Evolutionary conservation across 306 rosid genomes (phyloP), one percentile per base, ranked within the genome.

Genomic region (Quercus robur): DNA sequence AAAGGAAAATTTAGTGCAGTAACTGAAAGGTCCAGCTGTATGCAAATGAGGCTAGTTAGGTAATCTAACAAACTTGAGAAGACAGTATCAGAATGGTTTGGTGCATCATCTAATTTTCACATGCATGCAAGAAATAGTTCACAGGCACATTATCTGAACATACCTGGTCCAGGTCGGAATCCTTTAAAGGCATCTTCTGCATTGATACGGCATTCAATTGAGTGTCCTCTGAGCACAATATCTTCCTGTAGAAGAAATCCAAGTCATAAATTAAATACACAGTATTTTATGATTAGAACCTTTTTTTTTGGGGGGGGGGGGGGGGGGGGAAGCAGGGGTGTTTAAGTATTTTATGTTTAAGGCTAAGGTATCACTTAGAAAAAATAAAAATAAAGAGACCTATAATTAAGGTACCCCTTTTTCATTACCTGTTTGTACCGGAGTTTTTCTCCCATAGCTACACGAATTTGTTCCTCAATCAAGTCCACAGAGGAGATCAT

Each of bases 161-260:
- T 81, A 95, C 99, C 99, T 86, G 99, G 98, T 69, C 99, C 99
- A 71, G 96, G 96, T 79, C 98, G 97, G 84, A 95, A 95, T 78
- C 93, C 93, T 89, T 93, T 91, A 76, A 95, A 95, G 78, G 99
- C 97, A 76, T 93, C 99, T 89, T 95, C 98, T 21, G 99, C 99
- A 78, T 95, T 95, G 90, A 95, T 95, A 73, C 98, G 98, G 44
- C 99, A 93, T 87, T 95, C 98, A 58, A 95, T 95, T 55, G 99
- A 95, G 83, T 95, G 99, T 70, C 99, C 99, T 83, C 94, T 87
- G 44, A 93, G 98, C 71, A 90, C 97, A 78, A 95, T 89, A 69
- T 93, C 99, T 84, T 91, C 98, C 99, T 95, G 94, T 17, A 83
- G 77, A 70, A 52, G 56, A 58, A 84, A 76, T 20, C 35, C 62